These are phyloP conservation scores for Cyclotella choctawhatcheeana DNA, from an alignment of 108 stramenopile genomes.

Conservation along the genomic window DNA sequence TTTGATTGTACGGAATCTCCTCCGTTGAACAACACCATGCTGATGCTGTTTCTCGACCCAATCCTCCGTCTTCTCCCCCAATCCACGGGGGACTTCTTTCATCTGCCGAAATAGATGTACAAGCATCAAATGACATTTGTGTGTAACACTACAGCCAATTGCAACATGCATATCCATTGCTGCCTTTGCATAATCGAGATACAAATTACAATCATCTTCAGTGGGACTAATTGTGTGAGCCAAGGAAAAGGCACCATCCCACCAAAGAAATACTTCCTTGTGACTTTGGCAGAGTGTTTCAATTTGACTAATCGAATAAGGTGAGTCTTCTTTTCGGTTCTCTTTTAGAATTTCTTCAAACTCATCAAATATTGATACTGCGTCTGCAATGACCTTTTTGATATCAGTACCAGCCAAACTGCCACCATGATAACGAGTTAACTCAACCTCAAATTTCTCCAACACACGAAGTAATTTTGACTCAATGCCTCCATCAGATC, in stretches of 20 bases:
- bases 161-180: neutral
- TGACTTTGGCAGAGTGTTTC: neutral
- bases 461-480: neutral
- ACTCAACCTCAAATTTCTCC: neutral
- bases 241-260: neutral
- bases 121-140: neutral
- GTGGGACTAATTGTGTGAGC: neutral
- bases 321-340: neutral
- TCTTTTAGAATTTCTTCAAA: neutral
- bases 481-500: neutral
- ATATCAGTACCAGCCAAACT: neutral
- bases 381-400: neutral
- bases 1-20: neutral
- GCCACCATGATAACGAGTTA: neutral
- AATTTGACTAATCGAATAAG: neutral
- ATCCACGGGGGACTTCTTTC: neutral
- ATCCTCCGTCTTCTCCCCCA: constrained; percentile 14
- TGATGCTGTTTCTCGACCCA: constrained; percentile 12
- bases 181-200: neutral
- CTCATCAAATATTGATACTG: neutral
- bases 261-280: neutral
- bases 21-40: neutral
- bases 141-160: neutral
- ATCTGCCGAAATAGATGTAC: neutral
- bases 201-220: neutral